Evolutionary conservation across 371 early-diverging fungal species (phyloP), one percentile per base, ranked within the genome.

Genomic region (Nematocida sp.): DNA sequence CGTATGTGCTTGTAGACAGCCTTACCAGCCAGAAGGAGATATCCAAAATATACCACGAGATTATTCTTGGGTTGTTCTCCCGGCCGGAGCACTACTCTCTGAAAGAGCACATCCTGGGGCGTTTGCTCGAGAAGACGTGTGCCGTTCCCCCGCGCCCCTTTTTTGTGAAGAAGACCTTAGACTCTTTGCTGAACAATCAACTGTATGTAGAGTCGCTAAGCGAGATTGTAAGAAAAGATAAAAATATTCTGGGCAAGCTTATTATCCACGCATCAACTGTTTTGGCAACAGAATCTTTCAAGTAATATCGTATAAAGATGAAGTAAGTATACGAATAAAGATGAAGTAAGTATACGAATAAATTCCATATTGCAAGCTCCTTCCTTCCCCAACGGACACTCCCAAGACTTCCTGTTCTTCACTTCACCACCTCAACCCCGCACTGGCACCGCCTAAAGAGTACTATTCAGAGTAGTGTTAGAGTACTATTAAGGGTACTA

Each of bases 91-190:
- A 17, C 27, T 5, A 11, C 13, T 41, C 27, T 57, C 17, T 34
- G 34, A 70, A 62, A 27, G 74, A 70, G 62, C 41, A 70, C 7
- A 40, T 70, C 8, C 51, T 70, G 13, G 74, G 50, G 8, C 46
- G 74, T 21, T 32, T 70, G 25, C 62, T 70, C 13, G 74, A 70
- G 52, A 57, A 60, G 37, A 48, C 36, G 32, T 57, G 74, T 48
- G 74, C 58, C 7, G 21, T 45, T 4, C 40, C 62, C 11, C 74
- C 74, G 11, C 64, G 60, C 19, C 58, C 74, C 3, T n/a, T 62
- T 15, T 70, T 38, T 45, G 32, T 70, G 19, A 76, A 56, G 21
- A 46, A 43, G 17, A 60, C 62, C n/a, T 48, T 70, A 8, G 62
- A 70, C 31, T 25, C 48, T 8, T 34, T 70, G 4, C 43, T 70